These are phyloP conservation scores for Triticum dicoccoides DNA, from an alignment of 176 grass and related monocot genomes.

Conservation along the genomic window DNA sequence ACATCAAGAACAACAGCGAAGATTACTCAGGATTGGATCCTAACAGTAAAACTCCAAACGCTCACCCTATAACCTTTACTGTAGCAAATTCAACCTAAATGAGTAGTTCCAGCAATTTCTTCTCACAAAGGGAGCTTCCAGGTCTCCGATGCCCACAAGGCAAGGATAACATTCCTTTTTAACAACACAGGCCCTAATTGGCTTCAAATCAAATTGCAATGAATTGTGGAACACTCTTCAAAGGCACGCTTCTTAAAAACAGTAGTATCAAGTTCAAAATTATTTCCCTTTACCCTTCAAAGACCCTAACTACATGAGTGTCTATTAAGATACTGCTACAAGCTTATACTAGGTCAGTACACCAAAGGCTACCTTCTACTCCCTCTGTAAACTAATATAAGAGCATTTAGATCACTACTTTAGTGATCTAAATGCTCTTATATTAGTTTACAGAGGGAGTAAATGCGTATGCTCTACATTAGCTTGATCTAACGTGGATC, in stretches of 20 bases:
- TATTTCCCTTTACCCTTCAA: background rate
- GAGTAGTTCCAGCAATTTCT: background rate
- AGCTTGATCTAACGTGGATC: slow-evolving; percentile 24
- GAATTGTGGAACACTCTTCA: background rate
- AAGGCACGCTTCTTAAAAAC: background rate
- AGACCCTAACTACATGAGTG: background rate
- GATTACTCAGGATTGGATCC: background rate
- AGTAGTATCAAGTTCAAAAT: background rate
- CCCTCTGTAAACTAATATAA: too few species aligned
- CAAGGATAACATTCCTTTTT: background rate
- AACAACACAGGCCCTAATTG: background rate
- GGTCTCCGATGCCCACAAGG: background rate
- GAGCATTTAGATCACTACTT: too few species aligned
- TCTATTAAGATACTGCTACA: background rate
- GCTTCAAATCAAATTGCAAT: background rate
- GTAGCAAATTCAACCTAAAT: background rate
- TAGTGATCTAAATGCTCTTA: too few species aligned
- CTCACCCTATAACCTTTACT: background rate
- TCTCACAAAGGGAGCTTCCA: background rate
- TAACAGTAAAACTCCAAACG: background rate
- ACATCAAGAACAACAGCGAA: background rate
- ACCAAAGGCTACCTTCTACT: background rate
- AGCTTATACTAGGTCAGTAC: background rate
- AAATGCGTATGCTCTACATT: background rate
- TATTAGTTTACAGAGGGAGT: too few species aligned